These are phyloP conservation scores for Nicotiana noctiflora DNA, from an alignment of 257 asterid genomes.

Conservation along the genomic window DNA sequence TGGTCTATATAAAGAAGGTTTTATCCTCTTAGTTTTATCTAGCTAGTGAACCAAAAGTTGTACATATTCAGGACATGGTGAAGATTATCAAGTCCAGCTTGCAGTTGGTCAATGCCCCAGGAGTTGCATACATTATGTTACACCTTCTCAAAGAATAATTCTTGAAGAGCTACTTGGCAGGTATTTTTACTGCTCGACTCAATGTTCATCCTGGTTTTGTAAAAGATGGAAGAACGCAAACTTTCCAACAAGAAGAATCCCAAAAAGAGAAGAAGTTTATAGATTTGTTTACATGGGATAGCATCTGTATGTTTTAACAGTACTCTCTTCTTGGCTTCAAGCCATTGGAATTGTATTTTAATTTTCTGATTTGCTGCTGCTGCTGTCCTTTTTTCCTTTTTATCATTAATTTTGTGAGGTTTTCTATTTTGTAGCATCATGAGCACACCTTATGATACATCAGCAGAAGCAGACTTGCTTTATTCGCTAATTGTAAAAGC, in stretches of 20 bases:
- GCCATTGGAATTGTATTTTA: background rate
- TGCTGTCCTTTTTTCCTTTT: background rate
- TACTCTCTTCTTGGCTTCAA: background rate
- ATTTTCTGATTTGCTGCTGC: background rate
- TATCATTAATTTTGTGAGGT: background rate
- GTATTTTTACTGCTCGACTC: constrained; percentile 18
- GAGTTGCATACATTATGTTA: constrained; percentile 77
- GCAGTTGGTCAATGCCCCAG: constrained; percentile 91
- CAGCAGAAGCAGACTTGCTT: constrained; percentile 78
- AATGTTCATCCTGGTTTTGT: background rate
- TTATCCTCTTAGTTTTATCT: too few species aligned
- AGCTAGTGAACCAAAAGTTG: background rate
- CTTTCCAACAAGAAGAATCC: background rate
- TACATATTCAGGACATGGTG: constrained; percentile 43
- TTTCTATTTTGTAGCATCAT: constrained; percentile 41
- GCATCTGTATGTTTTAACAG: background rate
- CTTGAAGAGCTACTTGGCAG: constrained; percentile 82
- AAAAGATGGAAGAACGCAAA: background rate
- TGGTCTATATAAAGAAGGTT: background rate
- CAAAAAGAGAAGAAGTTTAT: background rate
- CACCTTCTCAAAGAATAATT: constrained; percentile 80
- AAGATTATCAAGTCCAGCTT: constrained; percentile 52
- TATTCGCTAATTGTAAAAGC: constrained; percentile 73
- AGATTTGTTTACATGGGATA: background rate
- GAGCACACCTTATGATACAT: constrained; percentile 67